Evolutionary conservation across 768 basidiomycete genomes (phyloP).

Genomic region (Terana coerulea): DNA sequence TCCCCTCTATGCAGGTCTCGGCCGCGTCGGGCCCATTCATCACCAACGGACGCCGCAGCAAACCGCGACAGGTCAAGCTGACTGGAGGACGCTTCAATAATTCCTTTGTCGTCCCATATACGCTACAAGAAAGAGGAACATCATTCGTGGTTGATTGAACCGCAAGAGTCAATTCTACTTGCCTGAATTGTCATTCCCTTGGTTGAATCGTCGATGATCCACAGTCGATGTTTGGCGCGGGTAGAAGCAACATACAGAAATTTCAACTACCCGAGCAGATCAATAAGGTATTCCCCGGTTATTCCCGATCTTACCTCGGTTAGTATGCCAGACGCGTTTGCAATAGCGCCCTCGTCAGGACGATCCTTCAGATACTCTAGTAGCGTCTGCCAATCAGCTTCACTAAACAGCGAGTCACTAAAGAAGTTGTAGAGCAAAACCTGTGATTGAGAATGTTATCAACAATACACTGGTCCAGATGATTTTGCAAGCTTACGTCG

Average conservation of each 20-base stretch:
- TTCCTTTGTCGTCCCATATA: neutral
- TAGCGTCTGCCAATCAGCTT: neutral
- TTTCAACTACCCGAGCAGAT: constrained; percentile 13
- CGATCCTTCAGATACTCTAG: no score
- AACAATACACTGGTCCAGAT: neutral
- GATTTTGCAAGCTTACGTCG: constrained; percentile 37
- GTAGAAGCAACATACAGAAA: constrained; percentile 18
- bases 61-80: neutral
- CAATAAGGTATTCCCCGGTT: no score
- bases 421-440: constrained; percentile 11
- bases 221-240: constrained; percentile 14
- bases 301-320: constrained; percentile 56
- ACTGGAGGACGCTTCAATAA: neutral
- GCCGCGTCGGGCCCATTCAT: neutral
- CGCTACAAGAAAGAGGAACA: neutral
- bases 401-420: neutral
- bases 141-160: neutral
- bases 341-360: no score
- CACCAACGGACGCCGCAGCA: neutral
- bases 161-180: no score
- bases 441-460: neutral
- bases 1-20: neutral
- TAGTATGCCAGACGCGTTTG: no score
- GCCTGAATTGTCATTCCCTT: neutral
- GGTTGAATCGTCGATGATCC: constrained; percentile 13